A percentile compares a stretch with the other conserved stretches of the same genome.
Conservation (phyloP, 208 protist species). For the Crithidia bombi region DNA sequence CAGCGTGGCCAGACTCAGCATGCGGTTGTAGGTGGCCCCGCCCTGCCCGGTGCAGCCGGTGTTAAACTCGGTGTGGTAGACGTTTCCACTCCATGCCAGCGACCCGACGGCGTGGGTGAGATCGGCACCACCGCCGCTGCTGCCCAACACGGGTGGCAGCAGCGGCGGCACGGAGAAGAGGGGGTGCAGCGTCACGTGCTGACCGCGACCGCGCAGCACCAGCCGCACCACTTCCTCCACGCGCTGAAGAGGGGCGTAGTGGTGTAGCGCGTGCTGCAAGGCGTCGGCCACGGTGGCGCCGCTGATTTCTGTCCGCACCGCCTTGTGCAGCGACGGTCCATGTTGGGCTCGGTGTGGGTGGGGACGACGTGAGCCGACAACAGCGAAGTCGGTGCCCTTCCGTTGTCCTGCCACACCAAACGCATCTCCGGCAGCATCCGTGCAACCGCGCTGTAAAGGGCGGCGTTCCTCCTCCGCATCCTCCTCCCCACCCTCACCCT, state of each 20-base stretch:
- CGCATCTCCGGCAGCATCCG: background rate
- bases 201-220: conserved; percentile 26
- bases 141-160: conserved; percentile 4
- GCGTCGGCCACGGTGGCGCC: conserved; percentile 25
- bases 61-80: conserved; percentile 26
- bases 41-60: conserved; percentile 13
- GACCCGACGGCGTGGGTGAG: background rate
- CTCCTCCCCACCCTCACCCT: no score
- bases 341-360: no score
- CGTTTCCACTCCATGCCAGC: background rate
- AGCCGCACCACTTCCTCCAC: conserved; percentile 26
- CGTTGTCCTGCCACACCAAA: no score
- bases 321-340: conserved; percentile 1
- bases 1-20: conserved; percentile 17
- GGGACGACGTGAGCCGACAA: background rate
- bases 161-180: conserved; percentile 20
- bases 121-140: background rate
- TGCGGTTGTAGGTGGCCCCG: conserved; percentile 35
- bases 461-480: no score
- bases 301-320: conserved; percentile 14
- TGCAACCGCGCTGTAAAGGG: background rate
- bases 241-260: conserved; percentile 21
- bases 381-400: background rate
- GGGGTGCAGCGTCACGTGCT: conserved; percentile 21
- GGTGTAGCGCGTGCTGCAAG: conserved; percentile 21